Conservation (phyloP, 2,329 filamentous ascomycete species). For the Alternaria arbusti region DNA sequence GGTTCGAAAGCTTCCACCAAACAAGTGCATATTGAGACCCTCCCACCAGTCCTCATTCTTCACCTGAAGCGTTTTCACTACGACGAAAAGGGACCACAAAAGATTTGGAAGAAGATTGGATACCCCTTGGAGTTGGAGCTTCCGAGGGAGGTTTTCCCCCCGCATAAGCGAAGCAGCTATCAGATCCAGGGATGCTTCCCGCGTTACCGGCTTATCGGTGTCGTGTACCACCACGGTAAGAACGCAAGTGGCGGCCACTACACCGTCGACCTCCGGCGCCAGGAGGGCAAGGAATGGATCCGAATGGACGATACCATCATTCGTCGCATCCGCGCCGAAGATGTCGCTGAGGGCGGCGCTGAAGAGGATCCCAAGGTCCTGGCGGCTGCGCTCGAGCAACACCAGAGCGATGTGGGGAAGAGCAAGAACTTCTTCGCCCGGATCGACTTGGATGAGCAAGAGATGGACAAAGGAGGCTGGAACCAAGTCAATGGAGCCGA, state of each 20-base stretch:
- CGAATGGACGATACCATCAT: constrained; percentile 94
- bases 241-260: constrained; percentile 96
- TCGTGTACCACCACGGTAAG: constrained; percentile 97
- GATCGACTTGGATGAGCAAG: constrained; percentile 64
- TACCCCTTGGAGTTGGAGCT: constrained; percentile 96
- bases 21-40: constrained; percentile 89
- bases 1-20: constrained; percentile 85
- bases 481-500: constrained; percentile 77
- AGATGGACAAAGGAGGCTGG: constrained; percentile 75
- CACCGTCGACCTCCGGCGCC: constrained; percentile 93
- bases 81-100: constrained; percentile 86
- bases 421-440: constrained; percentile 77
- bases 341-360: constrained; percentile 83
- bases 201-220: constrained; percentile 83
- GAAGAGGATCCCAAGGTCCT: constrained; percentile 79
- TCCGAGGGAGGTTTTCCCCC: constrained; percentile 85
- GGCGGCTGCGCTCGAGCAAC: constrained; percentile 68
- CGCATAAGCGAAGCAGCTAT: constrained; percentile 71
- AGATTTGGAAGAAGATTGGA: constrained; percentile 98
- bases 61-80: constrained; percentile 98
- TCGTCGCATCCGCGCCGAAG: constrained; percentile 81
- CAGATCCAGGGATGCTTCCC: constrained; percentile 73
- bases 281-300: constrained; percentile 96
- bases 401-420: constrained; percentile 63
- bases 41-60: constrained; percentile 90